Conservation (phyloP, 495 filamentous ascomycete species). For the Clohesyomyces aquaticus region DNA sequence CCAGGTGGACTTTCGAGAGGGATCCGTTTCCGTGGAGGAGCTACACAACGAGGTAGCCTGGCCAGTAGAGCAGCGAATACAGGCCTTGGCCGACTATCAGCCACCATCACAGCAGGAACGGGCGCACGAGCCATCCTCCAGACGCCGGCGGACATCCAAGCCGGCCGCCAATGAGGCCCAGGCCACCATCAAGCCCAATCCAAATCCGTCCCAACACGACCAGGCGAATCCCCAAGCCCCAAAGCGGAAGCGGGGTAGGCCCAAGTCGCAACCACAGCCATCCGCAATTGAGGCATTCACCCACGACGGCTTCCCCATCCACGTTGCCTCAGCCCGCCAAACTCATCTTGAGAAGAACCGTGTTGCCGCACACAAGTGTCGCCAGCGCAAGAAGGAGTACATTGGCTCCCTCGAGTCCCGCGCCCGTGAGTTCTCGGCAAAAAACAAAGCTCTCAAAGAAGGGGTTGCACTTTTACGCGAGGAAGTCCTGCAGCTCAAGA, state of each 20-base stretch:
- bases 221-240: slow-evolving; percentile 11
- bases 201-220: neutral
- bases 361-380: slow-evolving; percentile 82
- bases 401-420: slow-evolving; percentile 39
- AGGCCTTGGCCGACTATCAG: slow-evolving; percentile 18
- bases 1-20: neutral
- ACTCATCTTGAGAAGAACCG: slow-evolving; percentile 79
- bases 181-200: neutral
- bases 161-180: neutral
- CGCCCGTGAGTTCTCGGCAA: slow-evolving; percentile 38
- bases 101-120: slow-evolving; percentile 7
- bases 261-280: slow-evolving; percentile 26
- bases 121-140: neutral
- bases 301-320: slow-evolving; percentile 22
- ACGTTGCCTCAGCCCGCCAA: slow-evolving; percentile 37
- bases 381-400: slow-evolving; percentile 79
- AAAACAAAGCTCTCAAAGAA: slow-evolving; percentile 34
- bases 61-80: slow-evolving; percentile 8
- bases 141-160: slow-evolving; percentile 4
- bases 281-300: slow-evolving; percentile 12
- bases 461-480: slow-evolving; percentile 47
- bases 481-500: too few species aligned
- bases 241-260: slow-evolving; percentile 32
- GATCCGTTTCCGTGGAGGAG: slow-evolving; percentile 23
- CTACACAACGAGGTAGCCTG: slow-evolving; percentile 13